These are phyloP conservation scores for Glomus cerebriforme DNA, from an alignment of 192 early-diverging fungal species.

Conservation along the genomic window DNA sequence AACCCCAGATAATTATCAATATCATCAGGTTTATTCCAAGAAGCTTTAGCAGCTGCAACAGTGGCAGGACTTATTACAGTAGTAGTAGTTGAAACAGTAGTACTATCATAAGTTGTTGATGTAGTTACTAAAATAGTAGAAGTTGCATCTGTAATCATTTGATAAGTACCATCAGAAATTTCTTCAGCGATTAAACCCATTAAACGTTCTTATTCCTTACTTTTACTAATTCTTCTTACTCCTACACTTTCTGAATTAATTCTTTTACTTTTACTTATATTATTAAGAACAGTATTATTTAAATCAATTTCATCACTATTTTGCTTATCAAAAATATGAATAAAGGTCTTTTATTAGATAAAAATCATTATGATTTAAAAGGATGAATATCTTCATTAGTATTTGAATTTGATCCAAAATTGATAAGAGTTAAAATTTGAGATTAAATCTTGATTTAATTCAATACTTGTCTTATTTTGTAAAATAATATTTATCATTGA, in stretches of 20 bases:
- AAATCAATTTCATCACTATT: no score
- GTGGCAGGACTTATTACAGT: not conserved
- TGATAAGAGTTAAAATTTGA: not conserved
- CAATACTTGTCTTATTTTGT: no score
- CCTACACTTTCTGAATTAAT: no score
- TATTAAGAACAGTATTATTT: no score
- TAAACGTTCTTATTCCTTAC: not conserved
- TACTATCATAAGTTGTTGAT: no score
- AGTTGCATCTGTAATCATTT: not conserved
- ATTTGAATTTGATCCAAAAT: not conserved
- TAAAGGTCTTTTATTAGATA: not conserved
- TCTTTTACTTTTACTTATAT: no score
- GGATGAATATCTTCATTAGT: not conserved
- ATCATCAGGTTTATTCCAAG: not conserved
- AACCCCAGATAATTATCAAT: not conserved
- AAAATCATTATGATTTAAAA: not conserved
- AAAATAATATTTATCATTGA: no score
- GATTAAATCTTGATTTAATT: not conserved
- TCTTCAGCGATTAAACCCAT: not conserved
- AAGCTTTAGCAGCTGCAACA: not conserved
- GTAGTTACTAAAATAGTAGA: not conserved
- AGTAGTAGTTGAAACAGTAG: not conserved
- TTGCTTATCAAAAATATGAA: not conserved
- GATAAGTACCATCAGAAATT: not conserved
- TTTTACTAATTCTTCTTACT: no score